Base-by-base conservation (phyloP, 1,284 basidiomycete species). In the Trichosporon ovoides region DNA sequence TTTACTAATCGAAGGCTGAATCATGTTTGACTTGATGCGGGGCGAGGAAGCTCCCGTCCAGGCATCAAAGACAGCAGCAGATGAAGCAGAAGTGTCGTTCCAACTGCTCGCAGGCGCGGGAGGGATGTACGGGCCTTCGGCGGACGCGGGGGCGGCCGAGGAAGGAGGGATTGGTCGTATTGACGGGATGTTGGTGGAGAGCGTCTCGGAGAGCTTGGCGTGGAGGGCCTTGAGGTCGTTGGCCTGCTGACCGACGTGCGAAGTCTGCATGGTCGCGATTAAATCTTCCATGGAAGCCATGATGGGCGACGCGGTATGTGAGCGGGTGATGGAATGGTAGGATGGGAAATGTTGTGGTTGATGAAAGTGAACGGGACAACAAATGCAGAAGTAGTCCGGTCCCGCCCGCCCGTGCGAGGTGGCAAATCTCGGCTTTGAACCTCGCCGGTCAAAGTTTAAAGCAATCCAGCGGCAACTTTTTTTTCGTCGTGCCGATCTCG, bases 31-130 rank as follows among this genome's bases (percentile, higher is more conserved):
- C 43, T 48, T 48, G 43, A 48, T 11, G 28, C 43, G 43, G 24
- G 43, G 43, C 43, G 43, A 48, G 24, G 24, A n/a, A 18, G 43
- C 43, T 9, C 43, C 43, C 9, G 50, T 48, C 53, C 57, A 61
- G 12, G 54, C 49, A 7, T 61, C 38, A 33, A 55, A 48, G 14
- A 38, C 40, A 20, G 57, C 61, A 22, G 38, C 59, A n/a, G 37
- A 38, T 9, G 46, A 12, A 2, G 38, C 37, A 6, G 38, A 19
- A 9, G 65, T 63, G 22, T 69, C 66, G 63, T 74, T 76, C 71
- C 71, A 76, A n/a, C 68, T 71, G 24, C 69, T 71, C 3, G 68
- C 72, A 1, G 74, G 74, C 1, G 74, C 72, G 11, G 74, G 74
- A 6, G 72, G 74, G 2, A 70, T 68, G 11, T 70, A 48, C 16